A percentile compares a stretch with the other conserved stretches of the same genome.
Evolutionary conservation across 2,329 filamentous ascomycete genomes (phyloP).

Genomic region (Colletotrichum melonis): DNA sequence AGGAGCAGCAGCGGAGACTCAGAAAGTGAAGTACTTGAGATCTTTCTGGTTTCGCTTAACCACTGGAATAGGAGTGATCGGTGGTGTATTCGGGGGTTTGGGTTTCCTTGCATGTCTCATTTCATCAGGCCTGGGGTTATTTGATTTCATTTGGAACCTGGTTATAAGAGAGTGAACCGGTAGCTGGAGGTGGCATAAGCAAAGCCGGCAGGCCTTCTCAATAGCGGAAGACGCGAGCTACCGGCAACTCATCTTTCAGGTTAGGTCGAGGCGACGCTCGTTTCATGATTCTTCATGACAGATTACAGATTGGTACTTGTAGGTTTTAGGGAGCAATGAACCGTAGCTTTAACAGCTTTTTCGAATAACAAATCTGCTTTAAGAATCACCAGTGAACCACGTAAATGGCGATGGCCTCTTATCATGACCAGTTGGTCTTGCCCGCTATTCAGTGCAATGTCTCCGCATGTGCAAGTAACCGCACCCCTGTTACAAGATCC

Average conservation of each 20-base stretch:
- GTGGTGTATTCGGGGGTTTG: slow-evolving; percentile 20
- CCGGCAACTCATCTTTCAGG: slow-evolving; percentile 18
- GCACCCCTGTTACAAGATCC: slow-evolving; percentile 24
- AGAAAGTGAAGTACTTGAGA: slow-evolving; percentile 47
- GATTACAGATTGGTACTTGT: slow-evolving; percentile 37
- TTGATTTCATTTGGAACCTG: slow-evolving; percentile 25
- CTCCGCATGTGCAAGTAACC: neutral
- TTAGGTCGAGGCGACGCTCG: slow-evolving; percentile 30
- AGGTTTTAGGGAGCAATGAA: slow-evolving; percentile 33
- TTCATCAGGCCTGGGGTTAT: slow-evolving; percentile 22
- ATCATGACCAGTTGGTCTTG: neutral
- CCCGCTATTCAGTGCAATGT: neutral
- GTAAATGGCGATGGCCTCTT: neutral
- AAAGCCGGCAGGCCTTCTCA: neutral
- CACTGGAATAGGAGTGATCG: slow-evolving; percentile 30
- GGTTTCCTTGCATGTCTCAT: slow-evolving; percentile 32
- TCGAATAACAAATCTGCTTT: neutral
- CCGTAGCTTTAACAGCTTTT: slow-evolving; percentile 2
- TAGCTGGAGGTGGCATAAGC: neutral
- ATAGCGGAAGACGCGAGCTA: slow-evolving; percentile 7
- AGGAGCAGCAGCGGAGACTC: slow-evolving; percentile 61
- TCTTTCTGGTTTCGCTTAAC: neutral
- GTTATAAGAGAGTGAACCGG: slow-evolving; percentile 9
- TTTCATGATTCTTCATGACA: slow-evolving; percentile 30
- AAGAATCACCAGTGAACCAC: too few relatives aligned